Conservation (phyloP, 2,329 filamentous ascomycete genomes). For the Fusarium aywerte region DNA sequence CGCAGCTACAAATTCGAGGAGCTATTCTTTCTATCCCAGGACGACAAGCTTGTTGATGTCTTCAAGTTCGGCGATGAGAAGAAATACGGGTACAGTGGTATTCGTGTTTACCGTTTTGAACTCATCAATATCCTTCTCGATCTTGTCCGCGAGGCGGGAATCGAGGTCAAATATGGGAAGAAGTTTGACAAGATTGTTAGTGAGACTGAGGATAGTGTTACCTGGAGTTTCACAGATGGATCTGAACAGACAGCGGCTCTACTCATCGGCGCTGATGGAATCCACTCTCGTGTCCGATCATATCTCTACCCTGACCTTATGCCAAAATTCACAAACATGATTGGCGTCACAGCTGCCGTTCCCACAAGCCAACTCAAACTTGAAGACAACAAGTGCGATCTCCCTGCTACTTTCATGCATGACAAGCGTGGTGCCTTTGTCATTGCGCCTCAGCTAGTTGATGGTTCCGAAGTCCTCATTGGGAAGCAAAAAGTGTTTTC, state of each 20-base stretch:
- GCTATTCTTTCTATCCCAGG: constrained; percentile 57
- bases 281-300: constrained; percentile 65
- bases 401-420: constrained; percentile 58
- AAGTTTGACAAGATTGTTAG: constrained; percentile 58
- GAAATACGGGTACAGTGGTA: constrained; percentile 63
- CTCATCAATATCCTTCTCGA: constrained; percentile 61
- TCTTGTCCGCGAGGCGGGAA: constrained; percentile 52
- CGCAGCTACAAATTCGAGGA: constrained; percentile 63
- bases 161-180: constrained; percentile 59
- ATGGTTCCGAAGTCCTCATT: constrained; percentile 62
- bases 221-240: constrained; percentile 61
- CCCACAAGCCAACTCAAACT: constrained; percentile 53
- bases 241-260: constrained; percentile 53
- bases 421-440: constrained; percentile 59
- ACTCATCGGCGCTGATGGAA: constrained; percentile 69
- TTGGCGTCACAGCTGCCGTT: constrained; percentile 51
- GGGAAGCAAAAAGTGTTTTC: constrained; percentile 56
- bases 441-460: constrained; percentile 59
- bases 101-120: constrained; percentile 64
- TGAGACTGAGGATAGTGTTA: constrained; percentile 55
- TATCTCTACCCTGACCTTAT: constrained; percentile 61
- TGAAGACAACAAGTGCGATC: constrained; percentile 48
- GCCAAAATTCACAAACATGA: constrained; percentile 62
- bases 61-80: constrained; percentile 61
- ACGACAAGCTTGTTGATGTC: constrained; percentile 49